Base-by-base conservation (phyloP, 768 basidiomycete genomes). In the Lentinula sp. region DNA sequence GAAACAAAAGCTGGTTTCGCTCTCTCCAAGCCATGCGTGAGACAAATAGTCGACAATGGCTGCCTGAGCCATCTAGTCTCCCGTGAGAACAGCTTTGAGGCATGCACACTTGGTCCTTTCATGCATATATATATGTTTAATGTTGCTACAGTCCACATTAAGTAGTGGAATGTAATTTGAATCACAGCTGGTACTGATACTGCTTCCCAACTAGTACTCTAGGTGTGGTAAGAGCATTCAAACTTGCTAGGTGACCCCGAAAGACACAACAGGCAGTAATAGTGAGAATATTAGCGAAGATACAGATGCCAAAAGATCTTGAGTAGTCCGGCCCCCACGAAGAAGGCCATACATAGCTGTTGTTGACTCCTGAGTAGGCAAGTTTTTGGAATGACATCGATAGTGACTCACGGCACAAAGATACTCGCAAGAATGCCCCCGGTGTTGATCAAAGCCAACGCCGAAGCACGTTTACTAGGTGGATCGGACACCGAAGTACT, bases 361-460 rank as follows among this genome's bases (percentile, higher is more conserved):
- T 20, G 3, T 23, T 15, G 23, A 8, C 37, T 39, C n/a, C n/a
- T 39, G 10, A 33, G 32, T 28, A 56, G 41, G 15, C 41, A 41
- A 13, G 45, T 51, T 32, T 8, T 60, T n/a, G 10, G 1, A 15
- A 6, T 28, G 28, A 28, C 28, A 33, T 28, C 2, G 18, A 46
- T 32, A 48, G 4, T 66, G 33, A 83, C 85, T 76, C 77, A 94
- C 77, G 91, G 86, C 62, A 93, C 93, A 43, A 85, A 75, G 46
- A 96, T 79, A 74, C 95, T 95, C 0, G 93, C 94, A 5, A 91
- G 78, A 67, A 91, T 86, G 7, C 88, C 88, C 67, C 91, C 84
- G 45, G 87, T 84, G 71, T 95, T 93, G 67, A 93, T 84, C 62
- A 90, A 73, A 2, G 92, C 93, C 53, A 96, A 78, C 12, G 88